Evolutionary conservation across 805 yeast genomes (phyloP), one percentile per base, ranked within the genome.

Genomic region (Candida koratica): DNA sequence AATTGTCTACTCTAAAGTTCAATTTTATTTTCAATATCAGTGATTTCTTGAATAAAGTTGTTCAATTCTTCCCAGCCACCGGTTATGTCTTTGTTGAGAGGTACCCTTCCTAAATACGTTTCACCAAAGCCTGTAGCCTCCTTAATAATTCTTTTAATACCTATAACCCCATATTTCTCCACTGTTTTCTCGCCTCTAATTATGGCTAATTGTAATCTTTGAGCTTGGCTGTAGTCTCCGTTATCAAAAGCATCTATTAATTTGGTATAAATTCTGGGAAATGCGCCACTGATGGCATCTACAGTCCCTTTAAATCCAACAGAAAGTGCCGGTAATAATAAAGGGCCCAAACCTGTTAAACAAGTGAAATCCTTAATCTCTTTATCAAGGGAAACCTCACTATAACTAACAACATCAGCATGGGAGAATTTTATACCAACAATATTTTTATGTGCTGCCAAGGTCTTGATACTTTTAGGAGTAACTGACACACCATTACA

Each of bases 341-440:
- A 53, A 48, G 74, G 78, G 18, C 78, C 78, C 13, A 72, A 57
- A 11, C 80, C 80, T 6, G 77, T 67, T 45, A 71, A 64, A 23
- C 65, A 52, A 18, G 52, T 41, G 56, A 75, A 75, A 44, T 68
- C 58, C 43, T 61, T 63, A 37, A 71, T 61, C 25, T 55, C 59
- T 27, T 66, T 62, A 47, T 66, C 64, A 17, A 63, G 55, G 1
- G 74, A 73, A 26, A 75, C 57, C 41, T 67, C 53, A 17, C 69
- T 59, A 47, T 71, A 70, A 33, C 64, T 65, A 15, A 75, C 59
- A 24, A 74, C 65, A 48, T 75, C 73, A 20, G 69, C 73, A 49
- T 74, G 73, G 5, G 77, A 66, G 42, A 73, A 55, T 54, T 75
- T 75, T 44, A 69, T 60, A 13, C 81, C 80, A 18, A 73, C 69